Conservation (phyloP, 805 yeast species). For the Pichia paraexigua region DNA sequence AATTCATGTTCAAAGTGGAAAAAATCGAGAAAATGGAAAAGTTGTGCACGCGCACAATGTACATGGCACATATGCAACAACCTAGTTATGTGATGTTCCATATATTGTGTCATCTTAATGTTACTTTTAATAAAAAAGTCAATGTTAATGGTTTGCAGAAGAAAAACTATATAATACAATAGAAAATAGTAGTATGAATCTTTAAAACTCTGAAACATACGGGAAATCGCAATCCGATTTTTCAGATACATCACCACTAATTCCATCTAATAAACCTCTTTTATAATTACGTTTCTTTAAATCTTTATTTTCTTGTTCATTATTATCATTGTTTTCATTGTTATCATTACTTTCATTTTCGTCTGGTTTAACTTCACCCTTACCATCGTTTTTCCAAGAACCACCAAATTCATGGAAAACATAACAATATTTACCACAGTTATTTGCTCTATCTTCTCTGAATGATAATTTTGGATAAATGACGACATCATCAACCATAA, state of each 20-base stretch:
- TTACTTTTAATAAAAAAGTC: not conserved
- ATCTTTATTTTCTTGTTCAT: not conserved
- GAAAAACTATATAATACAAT: not conserved
- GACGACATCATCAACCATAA: slow-evolving; percentile 29
- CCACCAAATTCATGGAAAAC: slow-evolving; percentile 31
- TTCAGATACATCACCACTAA: not conserved
- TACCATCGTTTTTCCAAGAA: slow-evolving; percentile 30
- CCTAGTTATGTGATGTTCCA: no score
- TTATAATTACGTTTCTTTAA: not conserved
- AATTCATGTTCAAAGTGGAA: not conserved
- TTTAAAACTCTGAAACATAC: not conserved
- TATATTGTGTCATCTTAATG: no score
- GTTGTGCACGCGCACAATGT: not conserved
- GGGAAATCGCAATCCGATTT: slow-evolving; percentile 4
- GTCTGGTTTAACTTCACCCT: slow-evolving; percentile 28
- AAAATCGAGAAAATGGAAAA: not conserved
- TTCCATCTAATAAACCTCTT: not conserved
- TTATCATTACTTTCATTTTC: slow-evolving; percentile 15
- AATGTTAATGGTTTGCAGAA: not conserved
- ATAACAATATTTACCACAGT: slow-evolving; percentile 30
- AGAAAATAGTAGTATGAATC: not conserved
- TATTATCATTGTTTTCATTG: not conserved
- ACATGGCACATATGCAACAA: not conserved
- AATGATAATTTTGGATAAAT: slow-evolving; percentile 28
- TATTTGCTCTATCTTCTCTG: slow-evolving; percentile 28